Conservation (phyloP, 208 protist species). For the Acanthamoeba healyi region DNA sequence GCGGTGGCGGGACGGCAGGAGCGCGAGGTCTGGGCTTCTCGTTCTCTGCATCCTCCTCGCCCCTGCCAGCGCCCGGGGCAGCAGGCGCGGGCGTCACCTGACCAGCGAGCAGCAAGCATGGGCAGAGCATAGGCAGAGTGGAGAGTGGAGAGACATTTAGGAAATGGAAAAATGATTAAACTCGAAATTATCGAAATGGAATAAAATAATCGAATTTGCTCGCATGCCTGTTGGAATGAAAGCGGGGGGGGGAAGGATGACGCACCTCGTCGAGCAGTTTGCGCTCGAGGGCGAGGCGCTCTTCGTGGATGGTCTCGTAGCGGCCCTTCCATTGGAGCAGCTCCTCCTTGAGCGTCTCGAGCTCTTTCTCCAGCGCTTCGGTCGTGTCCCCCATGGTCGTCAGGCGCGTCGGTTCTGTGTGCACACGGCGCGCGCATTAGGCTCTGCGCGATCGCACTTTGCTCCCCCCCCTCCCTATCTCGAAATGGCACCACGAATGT, state of each 20-base stretch:
- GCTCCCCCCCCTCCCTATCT: too few relatives aligned
- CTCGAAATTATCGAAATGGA: too few relatives aligned
- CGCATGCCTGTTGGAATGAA: neutral
- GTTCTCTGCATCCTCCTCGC: neutral
- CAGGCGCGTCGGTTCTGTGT: neutral
- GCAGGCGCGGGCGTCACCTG: neutral
- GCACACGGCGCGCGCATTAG: too few relatives aligned
- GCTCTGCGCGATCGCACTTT: too few relatives aligned
- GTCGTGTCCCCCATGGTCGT: neutral
- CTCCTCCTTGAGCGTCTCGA: neutral
- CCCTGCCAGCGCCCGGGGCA: neutral
- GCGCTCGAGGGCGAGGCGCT: slow-evolving; percentile 33
- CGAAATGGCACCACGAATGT: too few relatives aligned
- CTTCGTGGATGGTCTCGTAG: slow-evolving; percentile 30
- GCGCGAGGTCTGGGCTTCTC: neutral
- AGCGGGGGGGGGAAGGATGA: too few relatives aligned
- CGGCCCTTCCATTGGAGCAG: neutral
- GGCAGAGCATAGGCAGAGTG: neutral
- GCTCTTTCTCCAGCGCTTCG: slow-evolving; percentile 28
- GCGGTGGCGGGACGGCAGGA: neutral
- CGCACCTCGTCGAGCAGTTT: neutral
- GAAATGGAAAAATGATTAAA: neutral
- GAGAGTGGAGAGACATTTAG: neutral
- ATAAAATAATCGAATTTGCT: too few relatives aligned
- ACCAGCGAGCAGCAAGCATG: neutral